Percentiles rank a stretch among this genome's conserved stretches.
Conservation (phyloP, 768 basidiomycete genomes). For the Boletus tomentosulus region DNA sequence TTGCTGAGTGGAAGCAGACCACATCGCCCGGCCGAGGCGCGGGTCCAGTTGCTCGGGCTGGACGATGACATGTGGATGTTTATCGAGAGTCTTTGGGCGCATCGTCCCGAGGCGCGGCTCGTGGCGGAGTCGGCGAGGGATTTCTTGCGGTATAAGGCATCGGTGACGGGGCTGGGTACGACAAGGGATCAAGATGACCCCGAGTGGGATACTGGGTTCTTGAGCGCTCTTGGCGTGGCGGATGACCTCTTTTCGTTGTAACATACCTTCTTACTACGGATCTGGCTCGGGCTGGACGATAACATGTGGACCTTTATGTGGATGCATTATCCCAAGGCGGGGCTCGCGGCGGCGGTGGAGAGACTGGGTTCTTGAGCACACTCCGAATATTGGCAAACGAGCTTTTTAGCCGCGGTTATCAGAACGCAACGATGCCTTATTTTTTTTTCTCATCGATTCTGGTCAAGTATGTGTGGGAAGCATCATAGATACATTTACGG, state of each 20-base stretch:
- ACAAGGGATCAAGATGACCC: constrained; percentile 10
- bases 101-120: constrained; percentile 24
- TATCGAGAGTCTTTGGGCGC: constrained; percentile 26
- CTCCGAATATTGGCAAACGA: too few relatives aligned
- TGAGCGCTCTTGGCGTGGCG: constrained; percentile 9
- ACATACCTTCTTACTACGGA: not conserved
- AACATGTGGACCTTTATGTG: too few relatives aligned
- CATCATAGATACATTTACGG: not conserved
- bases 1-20: constrained; percentile 14
- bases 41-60: constrained; percentile 17
- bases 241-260: constrained; percentile 15
- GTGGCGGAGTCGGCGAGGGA: constrained; percentile 20
- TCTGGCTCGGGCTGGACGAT: too few relatives aligned
- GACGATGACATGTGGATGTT: constrained; percentile 32
- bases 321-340: too few relatives aligned
- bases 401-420: too few relatives aligned
- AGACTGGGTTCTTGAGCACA: too few relatives aligned
- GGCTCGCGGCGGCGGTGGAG: too few relatives aligned
- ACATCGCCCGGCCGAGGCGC: constrained; percentile 14
- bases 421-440: too few relatives aligned
- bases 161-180: not conserved
- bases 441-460: too few relatives aligned
- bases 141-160: constrained; percentile 19
- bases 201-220: constrained; percentile 25
- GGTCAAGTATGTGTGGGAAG: not conserved